Percentiles rank a stretch among this genome's conserved stretches.
These are phyloP conservation scores for Rhodotorula taiwanensis DNA, from an alignment of 768 basidiomycete genomes.

Conservation along the genomic window DNA sequence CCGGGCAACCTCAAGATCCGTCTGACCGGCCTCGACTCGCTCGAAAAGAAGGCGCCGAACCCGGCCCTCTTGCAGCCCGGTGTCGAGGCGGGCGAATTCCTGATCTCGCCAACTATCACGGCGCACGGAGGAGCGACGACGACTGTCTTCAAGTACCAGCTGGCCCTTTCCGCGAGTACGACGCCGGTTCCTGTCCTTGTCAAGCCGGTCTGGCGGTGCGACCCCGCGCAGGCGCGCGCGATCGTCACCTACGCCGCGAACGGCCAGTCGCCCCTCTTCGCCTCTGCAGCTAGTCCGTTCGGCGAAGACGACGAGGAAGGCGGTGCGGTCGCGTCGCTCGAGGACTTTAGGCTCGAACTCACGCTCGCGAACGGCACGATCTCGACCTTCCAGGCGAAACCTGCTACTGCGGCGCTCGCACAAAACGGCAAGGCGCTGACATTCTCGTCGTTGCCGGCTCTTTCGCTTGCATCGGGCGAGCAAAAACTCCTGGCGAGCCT, in stretches of 20 bases:
- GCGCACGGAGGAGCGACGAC: conserved; percentile 24
- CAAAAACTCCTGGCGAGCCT: conserved; percentile 45
- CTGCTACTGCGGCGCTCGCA: conserved; percentile 44
- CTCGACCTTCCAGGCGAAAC: conserved; percentile 48
- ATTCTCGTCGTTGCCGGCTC: conserved; percentile 30
- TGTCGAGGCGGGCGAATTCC: conserved; percentile 45
- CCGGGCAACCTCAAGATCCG: conserved; percentile 41
- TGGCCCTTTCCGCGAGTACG: conserved; percentile 40
- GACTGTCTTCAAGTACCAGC: conserved; percentile 48
- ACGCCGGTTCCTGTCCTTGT: conserved; percentile 42
- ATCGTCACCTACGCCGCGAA: conserved; percentile 45
- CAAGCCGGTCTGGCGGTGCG: conserved; percentile 46
- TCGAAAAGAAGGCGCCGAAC: conserved; percentile 50
- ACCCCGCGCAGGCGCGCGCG: conserved; percentile 45
- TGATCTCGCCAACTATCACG: conserved; percentile 40
- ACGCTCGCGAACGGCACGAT: conserved; percentile 41
- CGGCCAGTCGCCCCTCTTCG: conserved; percentile 19
- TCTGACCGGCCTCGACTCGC: conserved; percentile 43
- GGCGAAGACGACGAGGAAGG: conserved; percentile 21
- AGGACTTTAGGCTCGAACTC: conserved; percentile 43
- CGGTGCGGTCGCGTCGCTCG: conserved; percentile 14
- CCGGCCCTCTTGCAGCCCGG: conserved; percentile 43
- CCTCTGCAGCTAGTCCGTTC: conserved; percentile 29
- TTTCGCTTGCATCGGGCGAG: conserved; percentile 2
- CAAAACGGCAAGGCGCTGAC: conserved; percentile 34